phyloP scores from a whole-genome alignment of 1,284 basidiomycete species.

The Tausonia pullulans region DNA sequence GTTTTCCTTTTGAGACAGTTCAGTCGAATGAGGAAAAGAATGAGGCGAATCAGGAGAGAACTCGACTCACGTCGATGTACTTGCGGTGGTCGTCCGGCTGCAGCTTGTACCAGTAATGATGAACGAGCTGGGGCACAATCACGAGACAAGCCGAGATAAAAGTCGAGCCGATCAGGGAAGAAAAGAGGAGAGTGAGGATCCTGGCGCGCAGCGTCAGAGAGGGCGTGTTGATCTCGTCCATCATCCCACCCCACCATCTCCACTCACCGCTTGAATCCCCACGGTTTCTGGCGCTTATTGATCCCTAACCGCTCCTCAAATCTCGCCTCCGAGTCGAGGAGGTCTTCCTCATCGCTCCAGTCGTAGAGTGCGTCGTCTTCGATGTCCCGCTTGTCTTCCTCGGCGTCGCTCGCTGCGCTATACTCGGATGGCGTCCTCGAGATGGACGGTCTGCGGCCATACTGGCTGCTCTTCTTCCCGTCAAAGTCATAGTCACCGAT shows the following conservation, averaged over 20 bases:
- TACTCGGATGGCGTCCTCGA: too few species aligned
- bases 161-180: conserved; percentile 56
- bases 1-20: conserved; percentile 37
- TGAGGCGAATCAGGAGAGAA: too few species aligned
- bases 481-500: too few species aligned
- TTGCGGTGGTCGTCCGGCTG: conserved; percentile 44
- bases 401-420: too few species aligned
- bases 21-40: too few species aligned
- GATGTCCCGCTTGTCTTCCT: background rate
- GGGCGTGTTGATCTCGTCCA: background rate
- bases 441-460: too few species aligned
- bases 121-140: conserved; percentile 48
- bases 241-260: too few species aligned
- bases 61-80: conserved; percentile 34
- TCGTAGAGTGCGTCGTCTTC: conserved; percentile 39
- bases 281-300: conserved; percentile 35
- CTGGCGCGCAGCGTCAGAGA: conserved; percentile 29
- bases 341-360: conserved; percentile 61
- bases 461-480: too few species aligned
- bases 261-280: conserved; percentile 46
- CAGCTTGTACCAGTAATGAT: conserved; percentile 54
- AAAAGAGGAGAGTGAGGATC: conserved; percentile 51
- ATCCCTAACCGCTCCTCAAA: conserved; percentile 48
- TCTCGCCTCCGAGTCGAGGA: conserved; percentile 54
- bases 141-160: conserved; percentile 51